A percentile compares a stretch with the other conserved stretches of the same genome.
phyloP scores from a whole-genome alignment of 371 early-diverging fungal genomes.

The Saksenaea oblongispora region DNA sequence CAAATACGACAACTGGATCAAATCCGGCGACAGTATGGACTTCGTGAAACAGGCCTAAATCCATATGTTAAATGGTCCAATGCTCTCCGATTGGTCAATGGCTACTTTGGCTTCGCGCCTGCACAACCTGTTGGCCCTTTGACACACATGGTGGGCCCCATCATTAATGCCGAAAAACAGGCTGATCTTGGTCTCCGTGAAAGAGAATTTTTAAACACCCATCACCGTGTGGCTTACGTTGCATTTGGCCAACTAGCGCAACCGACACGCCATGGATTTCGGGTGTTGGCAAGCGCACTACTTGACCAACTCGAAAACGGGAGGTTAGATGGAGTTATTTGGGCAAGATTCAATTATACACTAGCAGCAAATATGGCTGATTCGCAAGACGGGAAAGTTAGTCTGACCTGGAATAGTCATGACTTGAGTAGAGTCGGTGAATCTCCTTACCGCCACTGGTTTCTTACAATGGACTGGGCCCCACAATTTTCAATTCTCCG shows the following conservation, averaged over 20 bases:
- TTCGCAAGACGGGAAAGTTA: background rate
- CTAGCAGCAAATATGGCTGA: background rate
- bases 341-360: slow-evolving; percentile 7
- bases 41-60: slow-evolving; percentile 1
- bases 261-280: background rate
- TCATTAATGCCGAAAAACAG: slow-evolving; percentile 1
- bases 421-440: background rate
- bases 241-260: slow-evolving; percentile 20
- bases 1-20: background rate
- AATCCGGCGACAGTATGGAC: background rate
- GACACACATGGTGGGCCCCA: slow-evolving; percentile 19
- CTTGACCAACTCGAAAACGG: slow-evolving; percentile 1
- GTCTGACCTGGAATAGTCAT: background rate
- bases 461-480: slow-evolving; percentile 22
- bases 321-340: background rate
- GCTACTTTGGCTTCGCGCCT: background rate
- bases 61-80: slow-evolving; percentile 2
- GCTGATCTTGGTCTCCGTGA: background rate
- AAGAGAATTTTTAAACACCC: background rate
- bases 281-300: background rate
- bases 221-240: slow-evolving; percentile 15
- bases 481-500: slow-evolving; percentile 42
- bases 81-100: slow-evolving; percentile 2
- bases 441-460: background rate
- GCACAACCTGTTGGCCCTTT: slow-evolving; percentile 17